These are phyloP conservation scores for Nepenthes gracilis DNA, from an alignment of 148 eudicot genomes.

Conservation along the genomic window DNA sequence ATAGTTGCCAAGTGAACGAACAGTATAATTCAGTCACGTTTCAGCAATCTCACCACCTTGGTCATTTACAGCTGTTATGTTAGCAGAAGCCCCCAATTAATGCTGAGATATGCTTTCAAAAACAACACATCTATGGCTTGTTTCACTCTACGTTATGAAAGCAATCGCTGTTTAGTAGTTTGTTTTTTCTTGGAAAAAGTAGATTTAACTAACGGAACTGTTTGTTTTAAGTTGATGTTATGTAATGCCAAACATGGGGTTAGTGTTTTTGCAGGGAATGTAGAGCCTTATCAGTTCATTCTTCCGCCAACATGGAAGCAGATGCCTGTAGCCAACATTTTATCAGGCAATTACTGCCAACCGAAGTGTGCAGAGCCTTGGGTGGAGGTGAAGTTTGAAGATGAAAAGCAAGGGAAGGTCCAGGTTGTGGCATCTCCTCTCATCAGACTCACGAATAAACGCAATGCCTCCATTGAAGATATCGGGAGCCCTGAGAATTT, in stretches of 20 bases:
- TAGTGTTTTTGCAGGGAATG: conserved; percentile 21
- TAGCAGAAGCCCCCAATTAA: too few species aligned
- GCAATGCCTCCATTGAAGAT: conserved; percentile 77
- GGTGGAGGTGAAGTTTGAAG: conserved; percentile 92
- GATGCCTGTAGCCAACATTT: conserved; percentile 70
- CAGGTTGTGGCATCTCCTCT: conserved; percentile 95
- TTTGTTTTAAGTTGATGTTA: neutral
- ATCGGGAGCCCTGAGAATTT: conserved; percentile 86
- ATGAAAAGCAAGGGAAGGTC: conserved; percentile 78
- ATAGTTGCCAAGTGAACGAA: too few species aligned
- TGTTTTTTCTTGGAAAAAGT: neutral
- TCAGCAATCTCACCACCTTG: too few species aligned
- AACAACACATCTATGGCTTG: too few species aligned
- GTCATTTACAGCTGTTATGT: too few species aligned
- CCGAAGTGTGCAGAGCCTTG: conserved; percentile 99
- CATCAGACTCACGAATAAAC: conserved; percentile 86
- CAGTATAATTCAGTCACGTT: too few species aligned
- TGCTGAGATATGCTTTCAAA: too few species aligned
- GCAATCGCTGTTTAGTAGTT: neutral
- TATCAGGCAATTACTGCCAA: conserved; percentile 90
- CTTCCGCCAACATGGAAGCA: conserved; percentile 96
- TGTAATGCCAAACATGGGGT: neutral
- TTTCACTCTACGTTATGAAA: too few species aligned
- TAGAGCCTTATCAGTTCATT: conserved; percentile 75
- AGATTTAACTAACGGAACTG: neutral